Percentiles rank a stretch among this genome's conserved stretches.
These are phyloP conservation scores for Ophiostoma australiae DNA, from an alignment of 2,329 filamentous ascomycete species.

Conservation along the genomic window DNA sequence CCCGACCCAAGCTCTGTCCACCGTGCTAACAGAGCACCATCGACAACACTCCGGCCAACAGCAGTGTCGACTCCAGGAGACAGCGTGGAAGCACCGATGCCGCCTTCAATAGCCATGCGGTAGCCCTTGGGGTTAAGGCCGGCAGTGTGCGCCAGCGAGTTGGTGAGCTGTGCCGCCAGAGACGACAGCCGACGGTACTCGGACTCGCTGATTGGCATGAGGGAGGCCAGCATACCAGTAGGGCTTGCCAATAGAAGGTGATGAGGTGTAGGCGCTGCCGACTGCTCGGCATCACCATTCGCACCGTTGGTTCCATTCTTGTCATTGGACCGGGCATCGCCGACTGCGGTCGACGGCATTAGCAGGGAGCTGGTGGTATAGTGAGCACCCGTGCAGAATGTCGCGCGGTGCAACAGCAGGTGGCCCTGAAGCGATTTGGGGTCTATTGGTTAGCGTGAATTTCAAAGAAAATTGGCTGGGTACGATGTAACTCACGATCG, in stretches of 20 bases:
- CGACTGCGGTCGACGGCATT: conserved; percentile 55
- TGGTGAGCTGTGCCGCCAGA: conserved; percentile 72
- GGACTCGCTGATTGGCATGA: conserved; percentile 73
- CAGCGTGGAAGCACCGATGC: conserved; percentile 35
- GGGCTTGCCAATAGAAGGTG: conserved; percentile 29
- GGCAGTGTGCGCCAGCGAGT: conserved; percentile 67
- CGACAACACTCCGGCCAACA: conserved; percentile 64
- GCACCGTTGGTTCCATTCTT: not conserved
- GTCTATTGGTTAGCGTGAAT: conserved; percentile 48
- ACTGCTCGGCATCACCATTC: conserved; percentile 6
- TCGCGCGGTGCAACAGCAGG: conserved; percentile 77
- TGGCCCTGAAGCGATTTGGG: conserved; percentile 89
- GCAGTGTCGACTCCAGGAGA: conserved; percentile 52
- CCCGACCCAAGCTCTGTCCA: conserved; percentile 73
- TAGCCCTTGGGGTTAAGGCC: conserved; percentile 81
- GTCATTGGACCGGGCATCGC: not conserved
- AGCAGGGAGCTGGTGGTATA: conserved; percentile 69
- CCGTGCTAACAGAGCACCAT: conserved; percentile 68
- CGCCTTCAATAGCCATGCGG: conserved; percentile 48
- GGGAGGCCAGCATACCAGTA: conserved; percentile 69
- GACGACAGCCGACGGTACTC: conserved; percentile 79
- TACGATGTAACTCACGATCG: conserved; percentile 60
- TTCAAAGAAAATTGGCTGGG: not conserved
- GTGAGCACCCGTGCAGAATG: conserved; percentile 80
- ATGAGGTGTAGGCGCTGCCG: conserved; percentile 30